phyloP scores from a whole-genome alignment of 2,329 filamentous ascomycete species.

The Arachnomyces sp. region DNA sequence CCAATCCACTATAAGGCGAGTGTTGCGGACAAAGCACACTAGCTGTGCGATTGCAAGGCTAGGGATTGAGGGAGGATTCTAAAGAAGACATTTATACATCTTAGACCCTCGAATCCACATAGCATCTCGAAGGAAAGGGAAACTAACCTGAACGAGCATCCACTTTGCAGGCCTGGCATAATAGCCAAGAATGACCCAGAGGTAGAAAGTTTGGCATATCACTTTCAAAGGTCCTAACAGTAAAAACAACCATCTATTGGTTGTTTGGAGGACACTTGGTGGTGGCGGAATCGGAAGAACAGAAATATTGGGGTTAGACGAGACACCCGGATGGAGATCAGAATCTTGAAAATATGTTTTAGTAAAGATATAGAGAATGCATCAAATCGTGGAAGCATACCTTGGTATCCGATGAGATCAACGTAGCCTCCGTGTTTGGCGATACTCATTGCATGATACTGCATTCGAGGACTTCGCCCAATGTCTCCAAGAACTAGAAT shows the following conservation, averaged over 20 bases:
- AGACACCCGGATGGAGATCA: constrained; percentile 68
- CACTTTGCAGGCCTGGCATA: constrained; percentile 65
- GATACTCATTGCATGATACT: constrained; percentile 92
- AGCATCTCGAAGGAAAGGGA: neutral
- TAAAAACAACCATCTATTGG: constrained; percentile 64
- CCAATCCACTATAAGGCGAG: constrained; percentile 86
- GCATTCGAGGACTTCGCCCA: constrained; percentile 93
- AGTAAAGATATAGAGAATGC: constrained; percentile 11
- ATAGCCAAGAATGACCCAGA: constrained; percentile 69
- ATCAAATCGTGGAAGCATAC: constrained; percentile 37
- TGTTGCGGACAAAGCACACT: constrained; percentile 68
- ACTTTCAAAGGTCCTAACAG: constrained; percentile 77
- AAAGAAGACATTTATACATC: constrained; percentile 9
- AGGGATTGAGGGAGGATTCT: constrained; percentile 94
- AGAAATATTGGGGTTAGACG: constrained; percentile 59
- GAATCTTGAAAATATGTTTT: constrained; percentile 52
- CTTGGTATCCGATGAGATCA: constrained; percentile 79
- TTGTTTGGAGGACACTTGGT: constrained; percentile 56
- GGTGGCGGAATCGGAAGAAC: constrained; percentile 64
- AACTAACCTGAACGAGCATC: constrained; percentile 69
- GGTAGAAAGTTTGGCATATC: constrained; percentile 65
- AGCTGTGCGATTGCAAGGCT: constrained; percentile 70
- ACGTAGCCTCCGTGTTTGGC: constrained; percentile 73
- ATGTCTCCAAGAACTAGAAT: constrained; percentile 92
- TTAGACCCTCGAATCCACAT: neutral